Base-by-base conservation (phyloP, 805 yeast genomes). In the Candida ponderosae region DNA sequence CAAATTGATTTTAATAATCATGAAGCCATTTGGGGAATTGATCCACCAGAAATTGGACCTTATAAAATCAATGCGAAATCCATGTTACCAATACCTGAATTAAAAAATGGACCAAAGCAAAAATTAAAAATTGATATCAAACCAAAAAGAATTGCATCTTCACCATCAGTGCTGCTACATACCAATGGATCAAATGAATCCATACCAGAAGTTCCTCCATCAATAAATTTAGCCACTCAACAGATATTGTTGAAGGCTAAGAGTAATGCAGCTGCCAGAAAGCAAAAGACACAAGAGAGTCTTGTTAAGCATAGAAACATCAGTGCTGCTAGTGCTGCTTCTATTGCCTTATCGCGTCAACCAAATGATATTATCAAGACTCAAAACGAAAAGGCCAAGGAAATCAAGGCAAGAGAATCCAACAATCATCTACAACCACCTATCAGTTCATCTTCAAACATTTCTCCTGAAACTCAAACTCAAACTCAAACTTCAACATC, bases 41-140 rank as follows among this genome's bases (percentile, higher is more conserved):
- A 62, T 2, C 79, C 81, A 3, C 93, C 93, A 0, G 79, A 70
- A 45, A 56, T 80, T 17, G 75, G 80, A 2, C 87, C 90, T 0
- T 84, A 80, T 51, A 81, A 80, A 43, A 68, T 84, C 58, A 72
- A 73, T 36, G 93, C 93, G 0, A 77, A 79, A 50, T 74, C 90
- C 2, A 83, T 84, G 93, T 73, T 79, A 61, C 81, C 84, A 27
- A 66, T 82, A 29, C 88, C 90, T 0, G 76, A 66, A 40, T 49
- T 72, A 21, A 53, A 56, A 31, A 56, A 48, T 16, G 40, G 37
- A n/a, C 40, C 49, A 5, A 41, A 45, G 30, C 42, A 53, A 0
- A 50, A 45, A 37, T 48, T 50, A 29, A 47, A 54, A 3, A 30
- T 46, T 14, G 16, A 28, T 13, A 4, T 38, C 5, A 51, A 55